phyloP scores from a whole-genome alignment of 345 rosid species.

The Hirschfeldia incana region DNA sequence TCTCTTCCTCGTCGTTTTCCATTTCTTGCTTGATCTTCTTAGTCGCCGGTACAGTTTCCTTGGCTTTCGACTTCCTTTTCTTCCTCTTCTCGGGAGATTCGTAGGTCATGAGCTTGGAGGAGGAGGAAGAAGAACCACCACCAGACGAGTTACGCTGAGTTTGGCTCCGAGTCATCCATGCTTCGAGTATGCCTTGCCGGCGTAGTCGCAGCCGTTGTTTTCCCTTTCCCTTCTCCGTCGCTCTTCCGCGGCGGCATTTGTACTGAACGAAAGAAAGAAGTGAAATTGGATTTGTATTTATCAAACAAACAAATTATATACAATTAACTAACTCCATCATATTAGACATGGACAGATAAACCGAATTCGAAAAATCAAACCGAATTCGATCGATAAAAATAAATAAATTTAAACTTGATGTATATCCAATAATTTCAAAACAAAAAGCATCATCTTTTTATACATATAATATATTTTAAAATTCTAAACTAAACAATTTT shows the following conservation, averaged over 20 bases:
- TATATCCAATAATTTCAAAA: too few species aligned
- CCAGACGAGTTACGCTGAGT: background rate
- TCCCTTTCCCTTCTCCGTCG: background rate
- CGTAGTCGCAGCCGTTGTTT: background rate
- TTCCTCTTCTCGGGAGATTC: background rate
- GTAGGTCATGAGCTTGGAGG: background rate
- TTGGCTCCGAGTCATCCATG: conserved; percentile 1
- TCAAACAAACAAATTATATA: too few species aligned
- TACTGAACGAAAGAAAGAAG: background rate
- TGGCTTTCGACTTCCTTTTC: background rate
- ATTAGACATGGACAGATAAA: too few species aligned
- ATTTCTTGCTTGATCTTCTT: background rate
- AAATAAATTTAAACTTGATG: too few species aligned
- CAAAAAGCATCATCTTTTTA: too few species aligned
- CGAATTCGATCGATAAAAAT: too few species aligned
- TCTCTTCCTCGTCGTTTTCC: background rate
- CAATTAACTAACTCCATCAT: too few species aligned
- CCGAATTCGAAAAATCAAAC: too few species aligned
- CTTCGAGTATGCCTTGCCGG: background rate
- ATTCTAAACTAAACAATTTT: too few species aligned
- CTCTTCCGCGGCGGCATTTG: background rate
- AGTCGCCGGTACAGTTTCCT: background rate
- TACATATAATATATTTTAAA: too few species aligned
- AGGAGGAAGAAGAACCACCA: background rate
- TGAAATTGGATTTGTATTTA: too few species aligned